Base-by-base conservation (phyloP, 2,329 filamentous ascomycete genomes). In the Calonectria pseudoturangicola region DNA sequence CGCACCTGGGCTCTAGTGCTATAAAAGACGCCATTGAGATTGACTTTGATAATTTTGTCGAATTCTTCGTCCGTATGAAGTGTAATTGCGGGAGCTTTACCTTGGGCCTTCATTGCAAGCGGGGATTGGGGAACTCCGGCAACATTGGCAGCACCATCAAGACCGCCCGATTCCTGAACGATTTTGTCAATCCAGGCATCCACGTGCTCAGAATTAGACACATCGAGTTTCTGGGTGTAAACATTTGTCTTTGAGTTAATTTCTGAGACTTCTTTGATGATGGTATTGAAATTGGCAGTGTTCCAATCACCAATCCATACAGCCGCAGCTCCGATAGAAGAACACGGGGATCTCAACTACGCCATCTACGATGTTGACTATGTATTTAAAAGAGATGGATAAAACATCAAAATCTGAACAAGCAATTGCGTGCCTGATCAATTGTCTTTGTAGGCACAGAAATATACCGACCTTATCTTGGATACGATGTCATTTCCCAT, bases 281-380 rank as follows among this genome's bases (percentile, higher is more conserved):
- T 58, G 30, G 30, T 4, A 21, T 58, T n/a, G 10, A 58, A 58
- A 21, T 58, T 58, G n/a, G 51, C 18, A 10, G 51, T 58, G 51
- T 58, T 58, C 10, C n/a, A 58, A n/a, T 58, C 51, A 7, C 51
- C 51, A 58, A 58, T 58, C 51, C 51, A 58, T 4, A 58, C 21
- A 12, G 51, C 51, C 25, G 51, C 36, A 6, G 51, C 51, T 16
- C 30, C 30, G 30, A 33, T 33, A 9, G 30, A 33, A 33, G 9
- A 33, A 5, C 30, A 1, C 9, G 30, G 5, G 30, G 5, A 33
- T 33, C 30, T 33, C 30, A 33, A 33, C 30, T 33, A 33, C 9
- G 30, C 30, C 9, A 5, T 33, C 30, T 5, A 9, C 30, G 30
- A 5, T 5, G 9, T 33, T 1, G 9, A 33, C 30, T 33, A 33